Base-by-base conservation (phyloP, 768 basidiomycete genomes). In the Nidula microcarpa region DNA sequence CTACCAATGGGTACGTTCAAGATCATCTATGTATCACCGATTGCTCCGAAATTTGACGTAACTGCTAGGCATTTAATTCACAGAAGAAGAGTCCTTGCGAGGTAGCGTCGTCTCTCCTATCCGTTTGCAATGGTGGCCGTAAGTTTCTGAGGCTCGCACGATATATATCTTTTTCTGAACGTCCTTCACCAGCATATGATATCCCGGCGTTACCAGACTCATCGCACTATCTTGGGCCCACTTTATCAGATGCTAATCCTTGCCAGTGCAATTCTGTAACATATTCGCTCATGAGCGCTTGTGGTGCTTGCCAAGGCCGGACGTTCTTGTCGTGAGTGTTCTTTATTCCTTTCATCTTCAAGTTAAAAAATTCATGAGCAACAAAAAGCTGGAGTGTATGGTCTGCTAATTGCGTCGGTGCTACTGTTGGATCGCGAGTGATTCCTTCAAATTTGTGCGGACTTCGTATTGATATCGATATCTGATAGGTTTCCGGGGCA, bases 191-290 rank as follows among this genome's bases (percentile, higher is more conserved):
- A 74, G 73, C 67, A 5, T 71, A 62, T 49, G 62, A 67, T 51
- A 67, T 74, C 7, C 51, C 56, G n/a, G 58, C 66, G 9, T 59
- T 74, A 33, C 67, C 70, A 0, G 55, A 57, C 4, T 39, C 54
- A n/a, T 62, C 58, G 41, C 62, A 71, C 51, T 80, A 80, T 58
- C 58, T 69, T 33, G 74, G 75, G 10, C 78, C 77, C 2, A 59
- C 69, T 13, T 57, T 72, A n/a, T 60, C 60, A 33, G 49, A 57
- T 3, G 71, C 72, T 16, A 76, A 73, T 51, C 51, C 61, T 4
- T 85, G 84, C 55, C 72, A 77, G 57, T 85, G 84, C 59, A 85
- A 72, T 60, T 75, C 81, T 6, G 77, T 84, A 32, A 74, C 75
- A 4, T 86, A 85, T 56, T 78, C 75, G 10, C 55, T 80, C 23